phyloP scores from a whole-genome alignment of 495 filamentous ascomycete species.

The Xylaria curta region DNA sequence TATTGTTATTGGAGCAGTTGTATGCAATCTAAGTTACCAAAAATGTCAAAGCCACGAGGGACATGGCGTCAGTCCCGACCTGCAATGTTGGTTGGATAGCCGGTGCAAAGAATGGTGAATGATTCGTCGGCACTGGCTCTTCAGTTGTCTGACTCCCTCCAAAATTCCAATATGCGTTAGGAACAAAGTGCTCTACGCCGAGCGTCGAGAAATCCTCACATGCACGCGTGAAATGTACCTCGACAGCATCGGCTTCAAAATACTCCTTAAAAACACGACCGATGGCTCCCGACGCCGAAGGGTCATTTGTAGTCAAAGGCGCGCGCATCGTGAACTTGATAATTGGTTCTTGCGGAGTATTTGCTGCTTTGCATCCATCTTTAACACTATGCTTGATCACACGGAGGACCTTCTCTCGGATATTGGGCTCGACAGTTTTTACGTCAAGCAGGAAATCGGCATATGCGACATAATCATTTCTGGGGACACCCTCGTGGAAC shows the following conservation, averaged over 20 bases:
- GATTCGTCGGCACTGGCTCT: conserved; percentile 58
- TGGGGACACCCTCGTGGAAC: neutral
- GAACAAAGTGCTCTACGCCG: neutral
- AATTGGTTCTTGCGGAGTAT: conserved; percentile 49
- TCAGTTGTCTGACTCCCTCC: conserved; percentile 46
- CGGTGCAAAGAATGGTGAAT: conserved; percentile 66
- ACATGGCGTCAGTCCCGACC: neutral
- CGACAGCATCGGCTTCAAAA: neutral
- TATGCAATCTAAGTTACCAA: neutral
- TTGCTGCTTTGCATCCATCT: conserved; percentile 64
- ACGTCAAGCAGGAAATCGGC: neutral
- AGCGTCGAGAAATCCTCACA: neutral
- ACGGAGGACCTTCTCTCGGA: neutral
- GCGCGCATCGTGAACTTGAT: neutral
- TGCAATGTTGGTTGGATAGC: conserved; percentile 65
- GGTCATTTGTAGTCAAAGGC: neutral
- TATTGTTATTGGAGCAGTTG: neutral
- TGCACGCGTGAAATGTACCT: neutral
- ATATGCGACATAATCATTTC: neutral
- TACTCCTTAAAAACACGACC: neutral
- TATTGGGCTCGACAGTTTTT: neutral
- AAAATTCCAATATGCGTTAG: neutral
- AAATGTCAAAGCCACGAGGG: neutral
- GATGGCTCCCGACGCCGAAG: neutral
- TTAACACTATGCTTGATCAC: conserved; percentile 35